phyloP scores from a whole-genome alignment of 805 yeast species.

The Saccharomyces cerevisiae region DNA sequence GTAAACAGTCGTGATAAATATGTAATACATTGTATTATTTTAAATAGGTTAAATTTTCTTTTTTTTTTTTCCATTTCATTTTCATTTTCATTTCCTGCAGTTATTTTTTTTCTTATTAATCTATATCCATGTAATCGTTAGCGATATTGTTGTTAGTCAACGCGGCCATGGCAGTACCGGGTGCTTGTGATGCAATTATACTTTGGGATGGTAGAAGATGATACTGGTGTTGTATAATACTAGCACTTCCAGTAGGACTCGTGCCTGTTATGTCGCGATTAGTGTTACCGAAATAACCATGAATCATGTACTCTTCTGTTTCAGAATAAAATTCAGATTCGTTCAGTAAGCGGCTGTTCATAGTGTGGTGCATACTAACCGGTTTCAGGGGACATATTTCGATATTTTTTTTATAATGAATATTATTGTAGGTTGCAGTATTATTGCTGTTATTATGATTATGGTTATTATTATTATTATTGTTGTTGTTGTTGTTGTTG shows the following conservation, averaged over 20 bases:
- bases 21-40: neutral
- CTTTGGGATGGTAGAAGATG: neutral
- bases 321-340: constrained; percentile 12
- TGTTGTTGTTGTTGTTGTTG: neutral
- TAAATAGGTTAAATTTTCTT: neutral
- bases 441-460: too few species aligned
- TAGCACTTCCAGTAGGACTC: neutral
- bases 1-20: neutral
- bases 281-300: constrained; percentile 11
- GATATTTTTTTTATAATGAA: neutral
- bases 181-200: neutral
- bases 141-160: neutral
- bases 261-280: neutral
- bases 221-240: neutral
- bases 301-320: constrained; percentile 25
- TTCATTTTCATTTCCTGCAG: neutral
- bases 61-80: neutral
- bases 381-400: neutral
- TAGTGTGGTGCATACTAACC: neutral
- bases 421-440: neutral
- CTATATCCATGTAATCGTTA: neutral
- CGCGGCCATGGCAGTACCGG: neutral
- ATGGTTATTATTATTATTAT: too few species aligned
- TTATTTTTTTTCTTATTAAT: neutral
- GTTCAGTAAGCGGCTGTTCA: neutral